Evolutionary conservation across 192 early-diverging fungal genomes (phyloP).

Genomic region (Backusella morwellensis): DNA sequence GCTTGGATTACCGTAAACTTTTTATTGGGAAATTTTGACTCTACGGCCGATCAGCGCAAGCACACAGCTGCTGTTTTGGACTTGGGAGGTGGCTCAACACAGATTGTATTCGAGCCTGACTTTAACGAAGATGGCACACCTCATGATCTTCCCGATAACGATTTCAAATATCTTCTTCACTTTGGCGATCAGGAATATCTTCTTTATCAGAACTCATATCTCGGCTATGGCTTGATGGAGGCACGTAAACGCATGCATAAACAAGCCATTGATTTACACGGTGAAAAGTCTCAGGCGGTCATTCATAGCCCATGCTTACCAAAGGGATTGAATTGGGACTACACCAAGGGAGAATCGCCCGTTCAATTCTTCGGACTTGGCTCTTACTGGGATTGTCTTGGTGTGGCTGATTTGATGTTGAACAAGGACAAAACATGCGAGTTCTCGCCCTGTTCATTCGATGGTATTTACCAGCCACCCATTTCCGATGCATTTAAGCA

Average conservation of each 20-base stretch:
- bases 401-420: constrained; percentile 53
- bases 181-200: constrained; percentile 66
- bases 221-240: constrained; percentile 84
- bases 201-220: constrained; percentile 88
- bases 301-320: constrained; percentile 57
- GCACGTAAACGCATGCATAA: constrained; percentile 51
- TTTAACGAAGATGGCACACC: constrained; percentile 27
- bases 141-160: constrained; percentile 42
- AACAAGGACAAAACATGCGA: constrained; percentile 56
- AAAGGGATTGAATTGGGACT: constrained; percentile 11
- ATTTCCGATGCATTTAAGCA: constrained; percentile 56
- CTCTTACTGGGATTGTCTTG: constrained; percentile 15
- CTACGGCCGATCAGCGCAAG: constrained; percentile 17
- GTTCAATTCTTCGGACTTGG: constrained; percentile 7
- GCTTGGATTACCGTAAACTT: constrained; percentile 93
- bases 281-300: constrained; percentile 26
- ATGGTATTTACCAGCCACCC: constrained; percentile 79
- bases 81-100: constrained; percentile 86
- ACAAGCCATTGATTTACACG: constrained; percentile 19
- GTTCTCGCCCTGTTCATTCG: constrained; percentile 68
- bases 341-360: neutral
- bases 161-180: constrained; percentile 61
- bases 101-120: constrained; percentile 87
- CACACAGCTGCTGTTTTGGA: constrained; percentile 85
- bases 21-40: constrained; percentile 62